phyloP scores from a whole-genome alignment of 768 basidiomycete genomes.

The Pleurotus ostreatus region DNA sequence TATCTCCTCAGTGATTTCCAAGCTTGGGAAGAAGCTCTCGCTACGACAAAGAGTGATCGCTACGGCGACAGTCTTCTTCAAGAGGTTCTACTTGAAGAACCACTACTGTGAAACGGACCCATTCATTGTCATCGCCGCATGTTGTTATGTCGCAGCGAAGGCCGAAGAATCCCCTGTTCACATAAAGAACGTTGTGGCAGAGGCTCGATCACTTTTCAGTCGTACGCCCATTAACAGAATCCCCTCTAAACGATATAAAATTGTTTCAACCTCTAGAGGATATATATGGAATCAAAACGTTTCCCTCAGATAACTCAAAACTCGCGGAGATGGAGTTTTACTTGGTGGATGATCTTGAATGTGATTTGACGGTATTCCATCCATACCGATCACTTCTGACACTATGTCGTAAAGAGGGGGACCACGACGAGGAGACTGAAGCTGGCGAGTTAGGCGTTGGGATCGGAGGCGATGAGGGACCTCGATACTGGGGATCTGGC shows the following conservation, averaged over 20 bases:
- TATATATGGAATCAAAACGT: constrained; percentile 72
- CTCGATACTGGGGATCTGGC: constrained; percentile 76
- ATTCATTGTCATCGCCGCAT: constrained; percentile 87
- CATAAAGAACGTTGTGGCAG: constrained; percentile 87
- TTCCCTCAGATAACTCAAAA: constrained; percentile 84
- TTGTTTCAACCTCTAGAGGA: constrained; percentile 34
- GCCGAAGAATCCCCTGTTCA: constrained; percentile 95
- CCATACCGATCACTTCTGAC: constrained; percentile 88
- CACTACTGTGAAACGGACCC: constrained; percentile 95
- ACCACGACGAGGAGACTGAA: constrained; percentile 42
- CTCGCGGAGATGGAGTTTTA: constrained; percentile 99
- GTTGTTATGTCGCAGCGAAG: constrained; percentile 94
- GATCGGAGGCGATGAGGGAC: constrained; percentile 44
- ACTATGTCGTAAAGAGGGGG: constrained; percentile 62
- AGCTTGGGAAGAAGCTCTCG: constrained; percentile 77
- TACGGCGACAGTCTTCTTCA: constrained; percentile 92
- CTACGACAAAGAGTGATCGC: constrained; percentile 90
- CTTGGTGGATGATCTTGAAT: constrained; percentile 93
- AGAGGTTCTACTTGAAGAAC: constrained; percentile 96
- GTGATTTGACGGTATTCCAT: constrained; percentile 90
- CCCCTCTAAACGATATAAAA: background rate
- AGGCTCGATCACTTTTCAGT: constrained; percentile 74
- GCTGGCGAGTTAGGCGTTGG: constrained; percentile 56
- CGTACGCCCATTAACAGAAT: constrained; percentile 36
- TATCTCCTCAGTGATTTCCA: constrained; percentile 64